These are phyloP conservation scores for Ophiostoma quercus DNA, from an alignment of 2,329 filamentous ascomycete genomes.

Conservation along the genomic window DNA sequence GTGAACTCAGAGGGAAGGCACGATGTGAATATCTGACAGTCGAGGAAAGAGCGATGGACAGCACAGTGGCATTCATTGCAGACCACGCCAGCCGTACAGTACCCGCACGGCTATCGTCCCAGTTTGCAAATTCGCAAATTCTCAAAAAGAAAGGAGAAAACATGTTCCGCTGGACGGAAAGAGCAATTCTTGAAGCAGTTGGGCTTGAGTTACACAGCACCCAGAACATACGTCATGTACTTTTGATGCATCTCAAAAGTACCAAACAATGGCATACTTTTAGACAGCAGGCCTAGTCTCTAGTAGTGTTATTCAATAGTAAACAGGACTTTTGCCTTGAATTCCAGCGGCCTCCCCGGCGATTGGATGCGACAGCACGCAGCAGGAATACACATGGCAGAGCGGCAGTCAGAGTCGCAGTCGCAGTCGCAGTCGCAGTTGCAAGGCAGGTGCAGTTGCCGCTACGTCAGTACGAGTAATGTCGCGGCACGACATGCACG, in stretches of 20 bases:
- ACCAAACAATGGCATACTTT: background rate
- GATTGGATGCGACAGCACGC: background rate
- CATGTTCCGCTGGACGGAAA: too few species aligned
- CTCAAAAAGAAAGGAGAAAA: too few species aligned
- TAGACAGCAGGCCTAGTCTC: background rate
- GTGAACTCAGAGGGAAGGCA: constrained; percentile 12
- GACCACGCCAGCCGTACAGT: background rate
- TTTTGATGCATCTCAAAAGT: background rate
- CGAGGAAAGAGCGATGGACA: constrained; percentile 19
- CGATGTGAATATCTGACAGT: constrained; percentile 4
- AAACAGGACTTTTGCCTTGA: background rate
- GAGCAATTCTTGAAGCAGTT: too few species aligned
- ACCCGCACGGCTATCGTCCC: too few species aligned
- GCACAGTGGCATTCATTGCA: background rate
- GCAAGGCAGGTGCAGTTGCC: background rate
- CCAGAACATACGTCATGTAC: background rate
- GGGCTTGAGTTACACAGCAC: too few species aligned
- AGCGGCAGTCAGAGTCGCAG: background rate
- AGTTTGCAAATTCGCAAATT: too few species aligned
- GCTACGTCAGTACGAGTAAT: background rate
- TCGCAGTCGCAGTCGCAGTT: too few species aligned
- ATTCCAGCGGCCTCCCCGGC: too few species aligned
- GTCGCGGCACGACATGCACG: background rate
- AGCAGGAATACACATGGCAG: background rate
- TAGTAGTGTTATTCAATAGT: too few species aligned